Conservation (phyloP, 495 filamentous ascomycete genomes). For the Aspergillus coremiiformis region DNA sequence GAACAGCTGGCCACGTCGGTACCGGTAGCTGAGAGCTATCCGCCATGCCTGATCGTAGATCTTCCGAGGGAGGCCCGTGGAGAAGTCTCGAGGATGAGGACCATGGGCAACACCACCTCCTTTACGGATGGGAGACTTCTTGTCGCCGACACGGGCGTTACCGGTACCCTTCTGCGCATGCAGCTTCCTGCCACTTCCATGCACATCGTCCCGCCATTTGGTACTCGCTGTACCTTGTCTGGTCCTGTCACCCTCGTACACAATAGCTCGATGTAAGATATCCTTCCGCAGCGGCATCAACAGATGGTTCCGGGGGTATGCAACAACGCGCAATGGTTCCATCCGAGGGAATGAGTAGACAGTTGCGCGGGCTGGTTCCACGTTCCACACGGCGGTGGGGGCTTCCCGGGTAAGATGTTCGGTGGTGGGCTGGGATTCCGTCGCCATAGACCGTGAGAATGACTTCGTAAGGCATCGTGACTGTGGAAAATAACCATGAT, state of each 20-base stretch:
- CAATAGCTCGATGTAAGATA: slow-evolving; percentile 83
- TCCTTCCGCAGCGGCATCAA: slow-evolving; percentile 81
- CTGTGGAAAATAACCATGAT: slow-evolving; percentile 10
- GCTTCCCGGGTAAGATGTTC: slow-evolving; percentile 36
- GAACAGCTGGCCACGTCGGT: slow-evolving; percentile 75
- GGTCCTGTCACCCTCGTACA: slow-evolving; percentile 87
- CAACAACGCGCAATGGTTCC: slow-evolving; percentile 71
- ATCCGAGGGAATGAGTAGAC: slow-evolving; percentile 85
- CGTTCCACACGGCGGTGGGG: slow-evolving; percentile 24
- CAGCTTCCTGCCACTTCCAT: slow-evolving; percentile 72
- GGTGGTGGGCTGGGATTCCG: slow-evolving; percentile 44
- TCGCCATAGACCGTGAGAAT: slow-evolving; percentile 65
- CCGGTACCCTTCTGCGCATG: slow-evolving; percentile 80
- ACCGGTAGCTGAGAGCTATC: slow-evolving; percentile 87
- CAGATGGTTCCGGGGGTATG: slow-evolving; percentile 76
- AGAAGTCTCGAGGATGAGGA: slow-evolving; percentile 83
- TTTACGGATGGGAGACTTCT: slow-evolving; percentile 70
- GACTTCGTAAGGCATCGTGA: slow-evolving; percentile 46
- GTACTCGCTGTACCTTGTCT: slow-evolving; percentile 81
- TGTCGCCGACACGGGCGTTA: slow-evolving; percentile 67
- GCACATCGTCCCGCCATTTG: slow-evolving; percentile 78
- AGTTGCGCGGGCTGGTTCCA: slow-evolving; percentile 58
- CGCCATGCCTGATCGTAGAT: slow-evolving; percentile 96
- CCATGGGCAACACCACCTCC: slow-evolving; percentile 86
- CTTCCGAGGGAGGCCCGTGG: slow-evolving; percentile 72